Conservation (phyloP, 1,139 yeast species). For the Candida gigantensis region DNA sequence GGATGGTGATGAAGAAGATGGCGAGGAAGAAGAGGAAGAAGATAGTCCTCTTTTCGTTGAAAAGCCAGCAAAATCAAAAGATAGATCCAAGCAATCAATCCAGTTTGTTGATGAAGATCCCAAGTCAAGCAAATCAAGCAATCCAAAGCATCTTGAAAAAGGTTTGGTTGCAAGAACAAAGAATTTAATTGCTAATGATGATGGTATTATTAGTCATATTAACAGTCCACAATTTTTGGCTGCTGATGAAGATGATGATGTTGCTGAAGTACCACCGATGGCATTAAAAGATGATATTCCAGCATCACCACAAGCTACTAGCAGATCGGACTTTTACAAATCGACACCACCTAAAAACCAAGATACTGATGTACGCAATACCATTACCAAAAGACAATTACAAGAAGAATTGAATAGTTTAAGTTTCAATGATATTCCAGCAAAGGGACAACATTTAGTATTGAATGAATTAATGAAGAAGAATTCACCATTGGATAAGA, state of each 20-base stretch:
- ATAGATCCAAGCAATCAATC: conserved; percentile 12
- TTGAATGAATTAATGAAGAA: conserved; percentile 77
- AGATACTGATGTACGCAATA: conserved; percentile 6
- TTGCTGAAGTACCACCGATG: conserved; percentile 16
- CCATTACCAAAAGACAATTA: conserved; percentile 37
- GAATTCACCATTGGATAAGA: conserved; percentile 56
- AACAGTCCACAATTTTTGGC: conserved; percentile 38
- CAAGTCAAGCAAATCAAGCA: conserved; percentile 8
- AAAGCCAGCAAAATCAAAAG: conserved; percentile 12
- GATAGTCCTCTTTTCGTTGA: conserved; percentile 5
- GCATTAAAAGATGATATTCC: conserved; percentile 16
- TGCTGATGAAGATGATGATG: conserved; percentile 28
- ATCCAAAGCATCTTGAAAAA: neutral
- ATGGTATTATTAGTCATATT: conserved; percentile 39
- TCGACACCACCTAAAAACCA: conserved; percentile 7
- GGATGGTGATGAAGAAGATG: conserved; percentile 23
- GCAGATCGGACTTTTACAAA: conserved; percentile 16
- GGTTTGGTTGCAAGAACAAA: too few species aligned
- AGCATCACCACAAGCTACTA: conserved; percentile 5
- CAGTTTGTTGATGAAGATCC: conserved; percentile 11
- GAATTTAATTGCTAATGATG: conserved; percentile 36
- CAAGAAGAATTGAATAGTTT: conserved; percentile 42
- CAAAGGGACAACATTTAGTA: conserved; percentile 86
- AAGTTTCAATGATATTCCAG: conserved; percentile 83
- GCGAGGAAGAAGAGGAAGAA: conserved; percentile 19